A percentile compares a stretch with the other conserved stretches of the same genome.
Evolutionary conservation across 164 flowering plant genomes (phyloP).

Genomic region (Annona cherimola): DNA sequence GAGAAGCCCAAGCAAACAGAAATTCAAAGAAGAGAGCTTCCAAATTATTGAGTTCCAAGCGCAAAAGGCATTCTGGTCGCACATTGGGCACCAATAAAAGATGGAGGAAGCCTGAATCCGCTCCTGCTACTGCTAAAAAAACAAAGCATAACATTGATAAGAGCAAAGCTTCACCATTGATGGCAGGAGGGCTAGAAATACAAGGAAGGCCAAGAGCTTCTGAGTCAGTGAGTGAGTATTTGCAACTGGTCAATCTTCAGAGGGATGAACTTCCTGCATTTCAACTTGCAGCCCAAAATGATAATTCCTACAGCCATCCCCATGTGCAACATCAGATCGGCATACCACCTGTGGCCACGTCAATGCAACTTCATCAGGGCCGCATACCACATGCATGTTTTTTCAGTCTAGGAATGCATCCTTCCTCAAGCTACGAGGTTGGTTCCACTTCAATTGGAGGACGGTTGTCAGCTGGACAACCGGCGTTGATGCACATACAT

Average conservation of each 20-base stretch:
- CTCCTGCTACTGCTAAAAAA: neutral
- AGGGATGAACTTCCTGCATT: neutral
- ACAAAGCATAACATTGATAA: constrained; percentile 7
- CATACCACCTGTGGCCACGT: too few species aligned
- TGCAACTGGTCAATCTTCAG: neutral
- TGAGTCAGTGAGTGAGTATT: constrained; percentile 9
- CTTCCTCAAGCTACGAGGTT: constrained; percentile 6
- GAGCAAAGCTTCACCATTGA: constrained; percentile 9
- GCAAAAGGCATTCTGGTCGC: neutral
- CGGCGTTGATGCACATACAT: neutral
- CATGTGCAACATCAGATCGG: neutral
- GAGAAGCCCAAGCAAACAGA: neutral
- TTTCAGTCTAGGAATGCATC: neutral
- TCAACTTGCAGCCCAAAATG: constrained; percentile 2
- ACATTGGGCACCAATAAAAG: neutral
- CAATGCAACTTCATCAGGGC: constrained; percentile 1
- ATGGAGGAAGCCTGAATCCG: constrained; percentile 3
- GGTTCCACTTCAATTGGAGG: constrained; percentile 17
- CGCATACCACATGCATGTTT: neutral
- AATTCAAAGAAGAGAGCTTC: neutral
- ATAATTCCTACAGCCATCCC: neutral
- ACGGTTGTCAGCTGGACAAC: neutral
- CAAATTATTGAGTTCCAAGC: constrained; percentile 6
- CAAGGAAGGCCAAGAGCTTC: constrained; percentile 2
- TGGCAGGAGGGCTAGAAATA: constrained; percentile 3